Evolutionary conservation across 495 filamentous ascomycete genomes (phyloP).

Genomic region (Aeminium ludgeri): DNA sequence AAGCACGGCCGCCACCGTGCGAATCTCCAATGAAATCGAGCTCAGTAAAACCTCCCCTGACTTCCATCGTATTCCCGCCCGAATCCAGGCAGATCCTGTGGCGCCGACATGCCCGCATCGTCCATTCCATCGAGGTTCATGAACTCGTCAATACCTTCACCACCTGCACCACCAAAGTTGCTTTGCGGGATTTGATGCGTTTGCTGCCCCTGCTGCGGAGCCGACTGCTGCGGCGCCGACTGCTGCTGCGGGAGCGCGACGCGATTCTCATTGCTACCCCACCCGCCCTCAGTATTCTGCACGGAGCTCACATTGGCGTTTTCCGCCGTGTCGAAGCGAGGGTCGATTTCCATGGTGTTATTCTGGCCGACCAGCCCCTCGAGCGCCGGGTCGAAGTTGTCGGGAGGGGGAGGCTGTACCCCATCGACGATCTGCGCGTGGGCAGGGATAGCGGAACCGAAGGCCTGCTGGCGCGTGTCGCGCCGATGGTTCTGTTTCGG

Average conservation of each 20-base stretch:
- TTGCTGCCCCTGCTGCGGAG: too few species aligned
- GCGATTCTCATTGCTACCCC: neutral
- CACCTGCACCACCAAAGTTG: neutral
- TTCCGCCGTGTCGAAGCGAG: conserved; percentile 10
- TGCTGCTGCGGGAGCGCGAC: neutral
- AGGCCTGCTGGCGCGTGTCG: conserved; percentile 26
- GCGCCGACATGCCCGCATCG: neutral
- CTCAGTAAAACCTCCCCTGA: conserved; percentile 1
- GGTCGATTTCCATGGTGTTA: conserved; percentile 13
- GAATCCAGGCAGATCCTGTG: conserved; percentile 12
- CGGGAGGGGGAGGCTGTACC: conserved; percentile 14
- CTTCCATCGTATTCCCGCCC: conserved; percentile 15
- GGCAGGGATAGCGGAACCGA: conserved; percentile 30
- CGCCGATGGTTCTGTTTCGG: conserved; percentile 18
- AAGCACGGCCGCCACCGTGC: too few species aligned
- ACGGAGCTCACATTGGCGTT: neutral
- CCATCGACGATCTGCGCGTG: conserved; percentile 24
- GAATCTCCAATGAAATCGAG: too few species aligned
- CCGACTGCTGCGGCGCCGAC: neutral
- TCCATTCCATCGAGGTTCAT: conserved; percentile 16
- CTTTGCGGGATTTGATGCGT: too few species aligned
- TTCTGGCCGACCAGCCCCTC: neutral
- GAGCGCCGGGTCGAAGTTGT: conserved; percentile 9
- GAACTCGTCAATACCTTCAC: conserved; percentile 13
- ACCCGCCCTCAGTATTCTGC: neutral